phyloP scores from a whole-genome alignment of 2,329 filamentous ascomycete genomes.

The Nothophaeocryptopus gaeumannii region DNA sequence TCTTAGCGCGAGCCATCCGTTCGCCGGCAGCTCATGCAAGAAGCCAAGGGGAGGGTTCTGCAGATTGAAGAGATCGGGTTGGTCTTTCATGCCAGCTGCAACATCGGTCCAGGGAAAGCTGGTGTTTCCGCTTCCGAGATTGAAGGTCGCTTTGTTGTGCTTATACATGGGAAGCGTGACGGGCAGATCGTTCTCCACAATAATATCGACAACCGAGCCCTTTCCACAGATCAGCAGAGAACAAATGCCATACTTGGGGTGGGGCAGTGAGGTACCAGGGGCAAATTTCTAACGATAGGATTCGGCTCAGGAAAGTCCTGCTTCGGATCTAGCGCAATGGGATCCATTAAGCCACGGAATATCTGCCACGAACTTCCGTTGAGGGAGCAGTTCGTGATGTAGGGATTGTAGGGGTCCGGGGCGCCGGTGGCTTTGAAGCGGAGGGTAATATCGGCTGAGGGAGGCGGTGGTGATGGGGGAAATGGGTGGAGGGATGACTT shows the following conservation, averaged over 20 bases:
- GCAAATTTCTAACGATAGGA: slow-evolving; percentile 12
- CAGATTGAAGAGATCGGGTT: slow-evolving; percentile 9
- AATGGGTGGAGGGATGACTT: slow-evolving; percentile 10
- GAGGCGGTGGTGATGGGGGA: slow-evolving; percentile 10
- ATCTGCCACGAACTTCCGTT: slow-evolving; percentile 24
- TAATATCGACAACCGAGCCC: slow-evolving; percentile 22
- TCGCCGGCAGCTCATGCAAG: slow-evolving; percentile 20
- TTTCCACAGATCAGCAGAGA: no score
- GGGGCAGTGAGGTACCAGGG: not conserved
- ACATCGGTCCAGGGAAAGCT: slow-evolving; percentile 13
- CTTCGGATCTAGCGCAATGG: slow-evolving; percentile 12
- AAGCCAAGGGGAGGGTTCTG: slow-evolving; percentile 17
- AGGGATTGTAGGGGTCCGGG: slow-evolving; percentile 21
- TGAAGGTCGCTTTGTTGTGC: slow-evolving; percentile 22
- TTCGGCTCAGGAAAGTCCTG: slow-evolving; percentile 16
- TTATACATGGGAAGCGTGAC: slow-evolving; percentile 21
- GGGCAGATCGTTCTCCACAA: slow-evolving; percentile 19
- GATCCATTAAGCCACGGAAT: slow-evolving; percentile 18
- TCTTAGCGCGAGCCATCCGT: slow-evolving; percentile 20
- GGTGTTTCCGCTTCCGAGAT: slow-evolving; percentile 13
- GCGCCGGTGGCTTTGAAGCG: slow-evolving; percentile 20
- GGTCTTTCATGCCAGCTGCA: slow-evolving; percentile 2
- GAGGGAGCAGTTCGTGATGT: slow-evolving; percentile 24
- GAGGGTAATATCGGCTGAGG: slow-evolving; percentile 15
- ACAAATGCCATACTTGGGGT: not conserved